Conservation (phyloP, 139 green algal genomes). For the Chlamydomonas eustigma region DNA sequence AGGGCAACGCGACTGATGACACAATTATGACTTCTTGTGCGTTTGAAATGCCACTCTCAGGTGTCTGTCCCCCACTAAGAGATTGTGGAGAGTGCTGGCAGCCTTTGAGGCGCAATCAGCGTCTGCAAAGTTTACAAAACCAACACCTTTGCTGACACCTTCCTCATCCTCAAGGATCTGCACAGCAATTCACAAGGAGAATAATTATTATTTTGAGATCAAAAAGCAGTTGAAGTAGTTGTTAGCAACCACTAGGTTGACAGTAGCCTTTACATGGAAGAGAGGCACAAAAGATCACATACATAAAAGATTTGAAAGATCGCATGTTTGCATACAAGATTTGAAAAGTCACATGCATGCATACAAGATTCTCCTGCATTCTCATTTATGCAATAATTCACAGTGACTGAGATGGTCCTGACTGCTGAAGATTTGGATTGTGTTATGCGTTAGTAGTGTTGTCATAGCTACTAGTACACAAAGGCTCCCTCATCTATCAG, state of each 20-base stretch:
- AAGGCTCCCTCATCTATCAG: too few relatives aligned
- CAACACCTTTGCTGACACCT: constrained; percentile 41
- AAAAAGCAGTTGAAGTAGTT: neutral
- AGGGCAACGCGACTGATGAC: too few relatives aligned
- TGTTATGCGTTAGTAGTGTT: too few relatives aligned
- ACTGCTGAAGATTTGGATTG: too few relatives aligned
- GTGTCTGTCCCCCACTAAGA: constrained; percentile 30
- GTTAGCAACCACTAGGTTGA: neutral
- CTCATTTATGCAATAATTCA: too few relatives aligned
- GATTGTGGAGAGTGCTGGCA: constrained; percentile 41
- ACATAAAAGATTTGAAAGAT: neutral
- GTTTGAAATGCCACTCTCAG: constrained; percentile 53
- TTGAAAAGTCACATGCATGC: too few relatives aligned
- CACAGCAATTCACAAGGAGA: neutral
- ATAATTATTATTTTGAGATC: neutral
- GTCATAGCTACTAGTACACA: too few relatives aligned
- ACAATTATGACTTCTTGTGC: constrained; percentile 12
- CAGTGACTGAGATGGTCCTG: too few relatives aligned
- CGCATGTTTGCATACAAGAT: too few relatives aligned
- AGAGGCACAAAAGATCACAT: neutral
- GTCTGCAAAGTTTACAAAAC: constrained; percentile 62
- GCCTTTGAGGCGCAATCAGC: constrained; percentile 28
- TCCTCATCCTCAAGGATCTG: constrained; percentile 34
- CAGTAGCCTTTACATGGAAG: neutral
- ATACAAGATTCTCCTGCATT: too few relatives aligned